Conservation (phyloP, 257 asterid species). For the Misopates orontium region DNA sequence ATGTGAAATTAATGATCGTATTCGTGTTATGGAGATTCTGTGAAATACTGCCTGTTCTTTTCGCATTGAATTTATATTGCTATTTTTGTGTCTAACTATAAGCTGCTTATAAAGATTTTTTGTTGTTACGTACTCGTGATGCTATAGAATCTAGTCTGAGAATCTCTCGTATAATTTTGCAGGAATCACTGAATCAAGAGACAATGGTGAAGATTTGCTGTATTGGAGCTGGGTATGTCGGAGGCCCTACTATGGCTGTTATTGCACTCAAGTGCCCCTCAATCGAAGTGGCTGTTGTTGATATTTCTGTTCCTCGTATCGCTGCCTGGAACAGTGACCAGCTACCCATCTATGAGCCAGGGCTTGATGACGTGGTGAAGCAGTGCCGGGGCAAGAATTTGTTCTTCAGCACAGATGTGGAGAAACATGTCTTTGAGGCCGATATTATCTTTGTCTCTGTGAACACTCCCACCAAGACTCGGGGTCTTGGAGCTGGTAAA, state of each 20-base stretch:
- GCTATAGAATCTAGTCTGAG: background rate
- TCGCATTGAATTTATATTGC: too few species aligned
- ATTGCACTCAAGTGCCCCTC: slow-evolving; percentile 51
- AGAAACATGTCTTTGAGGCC: slow-evolving; percentile 54
- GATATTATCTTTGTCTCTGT: slow-evolving; percentile 62
- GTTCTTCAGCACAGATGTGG: slow-evolving; percentile 57
- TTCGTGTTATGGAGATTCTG: background rate
- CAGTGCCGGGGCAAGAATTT: slow-evolving; percentile 61
- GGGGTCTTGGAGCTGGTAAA: slow-evolving; percentile 68
- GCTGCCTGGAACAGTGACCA: slow-evolving; percentile 56
- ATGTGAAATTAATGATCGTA: background rate
- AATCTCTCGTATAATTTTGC: background rate
- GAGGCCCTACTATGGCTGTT: slow-evolving; percentile 57
- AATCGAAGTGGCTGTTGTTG: slow-evolving; percentile 51
- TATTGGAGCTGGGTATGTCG: slow-evolving; percentile 56
- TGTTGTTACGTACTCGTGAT: background rate
- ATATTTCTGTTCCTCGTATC: slow-evolving; percentile 48
- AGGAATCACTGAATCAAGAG: background rate
- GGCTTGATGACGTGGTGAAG: slow-evolving; percentile 63
- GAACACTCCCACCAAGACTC: slow-evolving; percentile 62
- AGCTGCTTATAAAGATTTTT: background rate
- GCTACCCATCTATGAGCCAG: slow-evolving; percentile 71
- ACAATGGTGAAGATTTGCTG: slow-evolving; percentile 52
- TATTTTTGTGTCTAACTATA: background rate
- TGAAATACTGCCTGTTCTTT: too few species aligned